Evolutionary conservation across 2,329 filamentous ascomycete species (phyloP).

Genomic region (Macrophomina pseudophaseolina): DNA sequence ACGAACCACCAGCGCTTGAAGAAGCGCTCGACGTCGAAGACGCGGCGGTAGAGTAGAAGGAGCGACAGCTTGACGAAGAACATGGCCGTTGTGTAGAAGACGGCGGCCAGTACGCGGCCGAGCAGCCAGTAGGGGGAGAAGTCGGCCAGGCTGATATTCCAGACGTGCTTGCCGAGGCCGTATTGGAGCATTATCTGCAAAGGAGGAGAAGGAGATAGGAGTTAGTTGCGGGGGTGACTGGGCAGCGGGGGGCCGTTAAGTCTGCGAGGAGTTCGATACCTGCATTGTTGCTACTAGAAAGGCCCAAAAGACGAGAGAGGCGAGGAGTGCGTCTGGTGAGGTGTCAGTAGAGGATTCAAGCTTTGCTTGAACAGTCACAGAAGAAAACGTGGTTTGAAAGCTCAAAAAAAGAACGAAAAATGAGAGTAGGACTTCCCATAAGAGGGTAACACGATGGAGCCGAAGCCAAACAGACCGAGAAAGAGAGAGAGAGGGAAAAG

Average conservation of each 20-base stretch:
- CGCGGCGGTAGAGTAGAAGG: conserved; percentile 24
- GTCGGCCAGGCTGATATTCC: conserved; percentile 14
- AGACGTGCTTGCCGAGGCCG: conserved; percentile 9
- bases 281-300: neutral
- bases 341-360: neutral
- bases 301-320: conserved; percentile 1
- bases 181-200: neutral
- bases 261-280: neutral
- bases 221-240: neutral
- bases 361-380: neutral
- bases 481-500: neutral
- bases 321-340: conserved; percentile 6
- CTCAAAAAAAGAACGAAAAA: neutral
- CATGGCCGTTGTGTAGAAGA: conserved; percentile 26
- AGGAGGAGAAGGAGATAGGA: neutral
- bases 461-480: neutral
- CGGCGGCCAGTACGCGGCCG: conserved; percentile 8
- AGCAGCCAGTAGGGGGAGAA: conserved; percentile 1
- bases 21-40: conserved; percentile 24
- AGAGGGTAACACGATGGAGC: no score
- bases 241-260: neutral
- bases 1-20: conserved; percentile 19
- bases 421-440: no score
- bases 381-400: neutral
- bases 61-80: conserved; percentile 28